These are phyloP conservation scores for Botrytis porri DNA, from an alignment of 2,329 filamentous ascomycete genomes.

Conservation along the genomic window DNA sequence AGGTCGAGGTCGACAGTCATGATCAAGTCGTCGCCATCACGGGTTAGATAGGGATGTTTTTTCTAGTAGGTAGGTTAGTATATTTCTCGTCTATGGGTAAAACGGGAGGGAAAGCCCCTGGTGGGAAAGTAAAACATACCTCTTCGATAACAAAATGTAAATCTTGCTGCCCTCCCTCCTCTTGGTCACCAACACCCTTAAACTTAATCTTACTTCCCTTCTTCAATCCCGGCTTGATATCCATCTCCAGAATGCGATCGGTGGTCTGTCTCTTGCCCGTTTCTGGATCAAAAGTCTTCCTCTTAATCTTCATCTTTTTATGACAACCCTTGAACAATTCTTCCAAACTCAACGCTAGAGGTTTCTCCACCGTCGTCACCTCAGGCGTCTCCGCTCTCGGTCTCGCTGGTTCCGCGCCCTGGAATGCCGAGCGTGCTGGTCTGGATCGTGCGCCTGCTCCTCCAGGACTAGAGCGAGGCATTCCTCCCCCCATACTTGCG, in stretches of 20 bases:
- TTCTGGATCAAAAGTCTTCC: constrained; percentile 83
- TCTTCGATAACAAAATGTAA: constrained; percentile 92
- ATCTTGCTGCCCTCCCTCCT: constrained; percentile 93
- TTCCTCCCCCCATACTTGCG: constrained; percentile 22
- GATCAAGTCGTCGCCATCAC: constrained; percentile 84
- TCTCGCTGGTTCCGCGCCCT: constrained; percentile 42
- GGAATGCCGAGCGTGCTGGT: constrained; percentile 39
- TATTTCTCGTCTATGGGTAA: neutral
- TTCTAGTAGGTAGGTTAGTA: constrained; percentile 54
- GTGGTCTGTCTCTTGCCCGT: constrained; percentile 80
- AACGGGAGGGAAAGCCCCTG: neutral
- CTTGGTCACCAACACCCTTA: constrained; percentile 93
- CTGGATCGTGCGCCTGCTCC: constrained; percentile 46
- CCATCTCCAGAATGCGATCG: constrained; percentile 89
- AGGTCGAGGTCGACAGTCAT: constrained; percentile 77
- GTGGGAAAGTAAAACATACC: constrained; percentile 53
- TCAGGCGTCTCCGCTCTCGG: constrained; percentile 63
- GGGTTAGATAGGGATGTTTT: constrained; percentile 77
- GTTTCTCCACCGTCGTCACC: constrained; percentile 85
- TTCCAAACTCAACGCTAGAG: constrained; percentile 77
- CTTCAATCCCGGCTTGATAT: constrained; percentile 93
- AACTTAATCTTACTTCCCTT: constrained; percentile 99
- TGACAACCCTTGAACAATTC: constrained; percentile 82
- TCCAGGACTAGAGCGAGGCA: constrained; percentile 43
- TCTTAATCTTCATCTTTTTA: constrained; percentile 98